Percentiles rank a stretch among this genome's conserved stretches.
Evolutionary conservation across 192 early-diverging fungal genomes (phyloP).

Genomic region (Nowakowskiella sp.): DNA sequence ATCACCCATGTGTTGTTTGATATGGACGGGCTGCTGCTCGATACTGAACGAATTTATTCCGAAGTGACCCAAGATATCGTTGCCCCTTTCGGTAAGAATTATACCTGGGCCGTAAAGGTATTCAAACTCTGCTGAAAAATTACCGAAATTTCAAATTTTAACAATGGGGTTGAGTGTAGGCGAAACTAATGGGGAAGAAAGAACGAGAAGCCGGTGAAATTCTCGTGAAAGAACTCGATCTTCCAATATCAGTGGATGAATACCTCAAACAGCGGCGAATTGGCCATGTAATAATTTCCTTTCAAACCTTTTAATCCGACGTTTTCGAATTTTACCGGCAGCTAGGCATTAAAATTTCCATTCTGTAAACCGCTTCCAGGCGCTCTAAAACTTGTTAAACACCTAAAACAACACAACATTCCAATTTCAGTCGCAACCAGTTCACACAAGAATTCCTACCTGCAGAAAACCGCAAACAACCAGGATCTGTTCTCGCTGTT

Average conservation of each 20-base stretch:
- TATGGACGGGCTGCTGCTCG: constrained; percentile 45
- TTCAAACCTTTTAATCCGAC: too few species aligned
- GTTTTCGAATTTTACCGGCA: constrained; percentile 4
- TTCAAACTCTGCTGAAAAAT: too few species aligned
- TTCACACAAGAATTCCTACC: constrained; percentile 65
- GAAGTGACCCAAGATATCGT: constrained; percentile 77
- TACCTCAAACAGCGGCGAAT: constrained; percentile 57
- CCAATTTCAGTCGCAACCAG: constrained; percentile 78
- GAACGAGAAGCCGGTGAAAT: constrained; percentile 34
- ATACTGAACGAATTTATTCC: constrained; percentile 86
- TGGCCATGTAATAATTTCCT: constrained; percentile 35
- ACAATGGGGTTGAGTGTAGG: too few species aligned
- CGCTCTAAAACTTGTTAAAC: constrained; percentile 49
- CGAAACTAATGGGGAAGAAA: constrained; percentile 25
- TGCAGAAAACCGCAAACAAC: constrained; percentile 66
- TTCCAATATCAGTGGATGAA: constrained; percentile 73
- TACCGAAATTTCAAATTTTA: too few species aligned
- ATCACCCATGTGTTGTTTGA: constrained; percentile 17
- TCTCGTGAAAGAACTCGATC: constrained; percentile 56
- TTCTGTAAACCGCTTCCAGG: constrained; percentile 54
- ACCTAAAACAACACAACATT: constrained; percentile 61
- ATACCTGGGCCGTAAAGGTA: constrained; percentile 31
- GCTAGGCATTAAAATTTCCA: constrained; percentile 51
- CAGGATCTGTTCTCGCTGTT: constrained; percentile 69
- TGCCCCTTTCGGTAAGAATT: constrained; percentile 53